A percentile compares a stretch with the other conserved stretches of the same genome.
Conservation (phyloP, 805 yeast species). For the Metschnikowia orientalis region DNA sequence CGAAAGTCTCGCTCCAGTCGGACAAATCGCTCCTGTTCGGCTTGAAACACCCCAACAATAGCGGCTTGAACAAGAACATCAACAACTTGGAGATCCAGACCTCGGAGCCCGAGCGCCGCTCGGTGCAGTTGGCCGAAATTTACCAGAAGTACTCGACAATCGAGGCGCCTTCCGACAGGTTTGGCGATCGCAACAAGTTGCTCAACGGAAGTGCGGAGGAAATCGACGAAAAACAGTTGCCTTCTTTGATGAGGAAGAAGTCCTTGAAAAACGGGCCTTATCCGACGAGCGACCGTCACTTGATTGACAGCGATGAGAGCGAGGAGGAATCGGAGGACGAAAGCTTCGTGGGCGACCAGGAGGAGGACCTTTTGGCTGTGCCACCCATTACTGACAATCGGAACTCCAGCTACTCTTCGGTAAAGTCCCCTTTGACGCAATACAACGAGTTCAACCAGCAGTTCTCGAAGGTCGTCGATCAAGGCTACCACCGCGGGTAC, state of each 20-base stretch:
- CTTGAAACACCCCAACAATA: background rate
- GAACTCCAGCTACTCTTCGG: slow-evolving; percentile 35
- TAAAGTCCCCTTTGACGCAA: slow-evolving; percentile 41
- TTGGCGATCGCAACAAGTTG: slow-evolving; percentile 32
- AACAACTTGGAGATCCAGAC: slow-evolving; percentile 26
- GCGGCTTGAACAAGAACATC: slow-evolving; percentile 15
- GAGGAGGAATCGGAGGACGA: slow-evolving; percentile 24
- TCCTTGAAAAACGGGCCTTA: slow-evolving; percentile 28
- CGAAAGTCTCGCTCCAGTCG: too few species aligned
- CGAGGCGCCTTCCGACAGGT: slow-evolving; percentile 38
- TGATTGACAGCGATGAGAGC: slow-evolving; percentile 29
- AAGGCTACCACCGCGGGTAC: slow-evolving; percentile 13
- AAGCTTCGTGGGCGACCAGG: slow-evolving; percentile 23
- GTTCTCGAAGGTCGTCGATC: slow-evolving; percentile 26
- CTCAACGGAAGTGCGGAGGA: slow-evolving; percentile 36
- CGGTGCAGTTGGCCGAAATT: slow-evolving; percentile 40
- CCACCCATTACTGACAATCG: slow-evolving; percentile 25
- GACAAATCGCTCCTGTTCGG: slow-evolving; percentile 3
- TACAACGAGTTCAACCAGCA: slow-evolving; percentile 39
- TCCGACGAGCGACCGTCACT: slow-evolving; percentile 35
- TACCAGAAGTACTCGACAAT: slow-evolving; percentile 40
- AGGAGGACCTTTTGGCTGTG: slow-evolving; percentile 19
- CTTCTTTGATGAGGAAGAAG: slow-evolving; percentile 27
- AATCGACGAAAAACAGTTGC: slow-evolving; percentile 33
- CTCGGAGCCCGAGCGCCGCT: slow-evolving; percentile 20